These are phyloP conservation scores for Phytophthora boehmeriae DNA, from an alignment of 352 stramenopile species.

Conservation along the genomic window DNA sequence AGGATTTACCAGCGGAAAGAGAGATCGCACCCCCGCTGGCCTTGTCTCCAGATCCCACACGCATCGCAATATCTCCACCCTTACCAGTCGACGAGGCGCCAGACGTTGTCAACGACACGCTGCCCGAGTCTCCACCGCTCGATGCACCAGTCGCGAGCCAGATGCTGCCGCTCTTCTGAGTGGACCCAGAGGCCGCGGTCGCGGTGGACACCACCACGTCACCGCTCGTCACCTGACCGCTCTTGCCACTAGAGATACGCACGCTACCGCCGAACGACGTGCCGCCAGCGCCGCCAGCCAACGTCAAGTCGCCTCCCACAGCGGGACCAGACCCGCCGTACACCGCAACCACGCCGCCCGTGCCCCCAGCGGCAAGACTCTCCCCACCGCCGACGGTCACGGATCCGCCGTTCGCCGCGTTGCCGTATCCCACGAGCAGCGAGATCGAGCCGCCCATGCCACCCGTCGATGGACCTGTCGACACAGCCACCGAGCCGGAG, in stretches of 20 bases:
- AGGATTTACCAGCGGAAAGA: slow-evolving; percentile 10
- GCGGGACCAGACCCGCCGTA: background rate
- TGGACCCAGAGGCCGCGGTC: background rate
- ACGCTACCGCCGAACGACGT: slow-evolving; percentile 5
- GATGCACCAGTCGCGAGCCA: background rate
- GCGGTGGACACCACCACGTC: too few species aligned
- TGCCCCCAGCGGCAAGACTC: background rate
- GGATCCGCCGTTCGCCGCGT: background rate
- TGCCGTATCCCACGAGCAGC: slow-evolving; percentile 3
- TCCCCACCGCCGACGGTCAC: background rate
- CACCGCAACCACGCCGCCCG: background rate
- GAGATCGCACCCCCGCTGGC: slow-evolving; percentile 3
- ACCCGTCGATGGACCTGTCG: slow-evolving; percentile 1
- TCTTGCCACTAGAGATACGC: slow-evolving; percentile 1
- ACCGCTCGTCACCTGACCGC: background rate
- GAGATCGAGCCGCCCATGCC: slow-evolving; percentile 9
- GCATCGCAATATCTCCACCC: slow-evolving; percentile 8
- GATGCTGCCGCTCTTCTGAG: background rate
- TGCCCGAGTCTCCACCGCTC: background rate
- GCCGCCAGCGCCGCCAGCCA: background rate
- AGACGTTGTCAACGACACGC: slow-evolving; percentile 4
- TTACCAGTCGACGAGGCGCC: slow-evolving; percentile 1
- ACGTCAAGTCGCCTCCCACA: slow-evolving; percentile 1
- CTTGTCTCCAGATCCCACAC: slow-evolving; percentile 4
- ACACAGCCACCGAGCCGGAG: slow-evolving; percentile 3